Base-by-base conservation (phyloP, 2,329 filamentous ascomycete genomes). In the Huntiella savannae region DNA sequence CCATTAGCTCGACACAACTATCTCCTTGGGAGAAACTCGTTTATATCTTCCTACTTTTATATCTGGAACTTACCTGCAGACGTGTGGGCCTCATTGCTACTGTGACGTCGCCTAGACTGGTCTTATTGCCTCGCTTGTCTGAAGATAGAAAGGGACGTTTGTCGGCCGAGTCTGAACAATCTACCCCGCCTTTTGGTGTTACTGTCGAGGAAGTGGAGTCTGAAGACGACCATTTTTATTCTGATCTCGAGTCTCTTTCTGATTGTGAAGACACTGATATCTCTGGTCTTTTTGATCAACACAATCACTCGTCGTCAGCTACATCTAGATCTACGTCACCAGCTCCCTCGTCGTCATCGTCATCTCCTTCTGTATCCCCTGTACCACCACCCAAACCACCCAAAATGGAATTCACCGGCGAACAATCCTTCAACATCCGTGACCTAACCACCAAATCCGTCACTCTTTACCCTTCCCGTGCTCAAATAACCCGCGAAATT, bases 401-500 rank as follows among this genome's bases (percentile, higher is more conserved):
- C 12, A 43, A 22, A n/a, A 45, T 45, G 43, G 43, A 45, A n/a
- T 36, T 22, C 13, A 22, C 35, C 19, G 13, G 12, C 33, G 35
- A 45, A 37, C 22, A 45, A 32, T 63, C 71, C 49, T 76, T 75
- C 56, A 65, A 66, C 32, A 58, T 80, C 50, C 67, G 69, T 38
- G 67, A 76, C 42, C 61, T 80, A 28, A 55, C 62, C 6, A 79
- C 77, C 33, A 70, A 71, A 43, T 70, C 69, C 0, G 75, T 82
- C 12, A 75, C 70, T 0, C 65, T 82, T 36, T 79, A 77, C 49
- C 76, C 77, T 0, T 63, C 64, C 2, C 63, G 70, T 51, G 77
- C 77, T 1, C 75, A 77, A 41, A 58, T 81, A 28, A 65, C 71
- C 10, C 68, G 76, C 19, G 71, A 78, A 45, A 68, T 81, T 55